Conservation (phyloP, 2,329 filamentous ascomycete genomes). For the Talaromyces atroroseus region DNA sequence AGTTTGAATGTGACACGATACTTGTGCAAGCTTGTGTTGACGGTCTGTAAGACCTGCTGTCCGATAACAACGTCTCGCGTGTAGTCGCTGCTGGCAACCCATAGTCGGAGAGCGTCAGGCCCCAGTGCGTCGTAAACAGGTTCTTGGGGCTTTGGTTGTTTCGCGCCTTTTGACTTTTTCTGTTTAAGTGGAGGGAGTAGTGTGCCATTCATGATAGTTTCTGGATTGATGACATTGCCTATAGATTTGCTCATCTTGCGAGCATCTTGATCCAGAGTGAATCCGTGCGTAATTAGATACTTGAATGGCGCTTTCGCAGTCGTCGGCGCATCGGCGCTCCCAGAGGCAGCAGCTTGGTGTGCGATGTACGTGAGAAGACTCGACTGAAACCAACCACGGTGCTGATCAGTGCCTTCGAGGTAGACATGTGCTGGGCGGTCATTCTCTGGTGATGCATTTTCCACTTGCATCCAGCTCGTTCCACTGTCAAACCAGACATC, state of each 20-base stretch:
- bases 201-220: constrained; percentile 78
- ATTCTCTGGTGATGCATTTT: constrained; percentile 25
- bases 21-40: constrained; percentile 74
- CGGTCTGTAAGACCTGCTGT: constrained; percentile 66
- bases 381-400: constrained; percentile 98
- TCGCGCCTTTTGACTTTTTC: constrained; percentile 53
- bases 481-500: constrained; percentile 99
- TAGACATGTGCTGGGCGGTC: constrained; percentile 68
- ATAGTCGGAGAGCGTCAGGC: constrained; percentile 79
- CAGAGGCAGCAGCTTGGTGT: constrained; percentile 37
- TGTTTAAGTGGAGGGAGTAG: constrained; percentile 65
- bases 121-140: constrained; percentile 65
- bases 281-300: constrained; percentile 89
- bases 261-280: constrained; percentile 81
- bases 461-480: constrained; percentile 71
- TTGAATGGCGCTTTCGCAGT: constrained; percentile 65
- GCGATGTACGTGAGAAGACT: constrained; percentile 83
- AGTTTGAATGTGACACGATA: constrained; percentile 88
- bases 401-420: constrained; percentile 90
- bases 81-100: constrained; percentile 89
- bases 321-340: constrained; percentile 24
- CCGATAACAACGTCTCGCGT: constrained; percentile 82
- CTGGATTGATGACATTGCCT: constrained; percentile 77
- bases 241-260: constrained; percentile 98
- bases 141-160: constrained; percentile 29